Conservation (phyloP, 768 basidiomycete species). For the Russula dissimulans region DNA sequence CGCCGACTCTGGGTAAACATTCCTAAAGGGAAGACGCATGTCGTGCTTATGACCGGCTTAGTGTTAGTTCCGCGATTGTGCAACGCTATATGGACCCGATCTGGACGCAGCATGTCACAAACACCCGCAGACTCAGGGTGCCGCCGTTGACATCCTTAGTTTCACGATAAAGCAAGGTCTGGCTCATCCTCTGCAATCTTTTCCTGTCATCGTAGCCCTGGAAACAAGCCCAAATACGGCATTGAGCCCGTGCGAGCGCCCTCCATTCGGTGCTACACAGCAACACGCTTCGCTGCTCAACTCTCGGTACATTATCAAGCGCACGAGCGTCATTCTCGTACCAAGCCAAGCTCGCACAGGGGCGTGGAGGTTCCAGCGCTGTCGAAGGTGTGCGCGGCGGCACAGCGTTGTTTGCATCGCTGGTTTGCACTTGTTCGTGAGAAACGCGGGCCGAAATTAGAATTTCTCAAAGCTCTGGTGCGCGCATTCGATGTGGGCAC, state of each 20-base stretch:
- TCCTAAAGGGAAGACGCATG: too few relatives aligned
- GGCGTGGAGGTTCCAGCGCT: slow-evolving; percentile 14
- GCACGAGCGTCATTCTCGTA: slow-evolving; percentile 79
- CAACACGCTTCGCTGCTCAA: slow-evolving; percentile 90
- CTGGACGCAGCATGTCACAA: slow-evolving; percentile 72
- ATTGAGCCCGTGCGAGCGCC: slow-evolving; percentile 68
- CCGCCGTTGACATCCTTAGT: slow-evolving; percentile 83
- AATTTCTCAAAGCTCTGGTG: slow-evolving; percentile 76
- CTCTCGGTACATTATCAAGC: slow-evolving; percentile 70
- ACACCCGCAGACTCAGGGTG: slow-evolving; percentile 59
- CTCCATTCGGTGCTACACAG: slow-evolving; percentile 75
- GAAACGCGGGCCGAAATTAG: slow-evolving; percentile 76
- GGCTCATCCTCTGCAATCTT: slow-evolving; percentile 91
- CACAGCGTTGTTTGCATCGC: slow-evolving; percentile 69
- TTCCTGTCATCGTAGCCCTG: slow-evolving; percentile 87
- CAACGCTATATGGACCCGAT: slow-evolving; percentile 86
- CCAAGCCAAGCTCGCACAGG: slow-evolving; percentile 49
- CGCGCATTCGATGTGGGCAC: slow-evolving; percentile 74
- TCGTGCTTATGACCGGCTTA: slow-evolving; percentile 26
- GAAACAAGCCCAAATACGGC: slow-evolving; percentile 64
- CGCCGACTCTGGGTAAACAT: slow-evolving; percentile 86
- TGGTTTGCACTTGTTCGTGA: slow-evolving; percentile 93
- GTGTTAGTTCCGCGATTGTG: slow-evolving; percentile 88
- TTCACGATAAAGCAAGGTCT: slow-evolving; percentile 94
- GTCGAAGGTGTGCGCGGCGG: slow-evolving; percentile 42